Base-by-base conservation (phyloP, 441 rosid genomes). In the Adansonia gregorii region DNA sequence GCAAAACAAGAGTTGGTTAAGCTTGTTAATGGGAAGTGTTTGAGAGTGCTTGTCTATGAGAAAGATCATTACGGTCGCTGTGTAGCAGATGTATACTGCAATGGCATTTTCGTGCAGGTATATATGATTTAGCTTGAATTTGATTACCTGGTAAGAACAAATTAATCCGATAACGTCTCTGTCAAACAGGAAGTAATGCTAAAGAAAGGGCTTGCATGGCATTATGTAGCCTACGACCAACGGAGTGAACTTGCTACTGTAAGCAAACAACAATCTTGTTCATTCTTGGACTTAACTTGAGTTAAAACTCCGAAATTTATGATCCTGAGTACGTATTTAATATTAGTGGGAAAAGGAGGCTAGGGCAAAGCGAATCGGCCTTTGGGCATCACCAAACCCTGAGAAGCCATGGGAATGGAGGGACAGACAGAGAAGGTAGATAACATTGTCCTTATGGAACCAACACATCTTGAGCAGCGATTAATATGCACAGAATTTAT, bases 321-420 rank as follows among this genome's bases (percentile, higher is more conserved):
- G 4, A 65, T 75, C 27, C n/a, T 64, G 41, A 49, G n/a, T 46
- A 8, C 2, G 9, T 69, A 15, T 70, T 14, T 22, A 9, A n/a
- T 65, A 58, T 12, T 69, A 93, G 98, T 95, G 99, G 98, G 95
- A 95, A 64, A 84, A 80, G 4, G 87, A 88, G 80, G 98, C 98
- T 49, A 81, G 87, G 22, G 86, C 81, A 15, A 88, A 86, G 75
- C 79, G 84, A 2, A n/a, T 77, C 0, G 95, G 92, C 3, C 80
- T 91, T 67, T 91, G 93, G 95, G 89, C 89, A 17, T 78, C 86
- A 11, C 14, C 88, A 14, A 84, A 91, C 82, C 95, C 93, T 1
- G 84, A 88, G 81, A 73, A 86, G 72, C 96, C 92, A 64, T 90
- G 96, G 94, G 84, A 90, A 5, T 87, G 91, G 89, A 86, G 93